Evolutionary conservation across 495 filamentous ascomycete species (phyloP).

Genomic region (Penicillium angulare): DNA sequence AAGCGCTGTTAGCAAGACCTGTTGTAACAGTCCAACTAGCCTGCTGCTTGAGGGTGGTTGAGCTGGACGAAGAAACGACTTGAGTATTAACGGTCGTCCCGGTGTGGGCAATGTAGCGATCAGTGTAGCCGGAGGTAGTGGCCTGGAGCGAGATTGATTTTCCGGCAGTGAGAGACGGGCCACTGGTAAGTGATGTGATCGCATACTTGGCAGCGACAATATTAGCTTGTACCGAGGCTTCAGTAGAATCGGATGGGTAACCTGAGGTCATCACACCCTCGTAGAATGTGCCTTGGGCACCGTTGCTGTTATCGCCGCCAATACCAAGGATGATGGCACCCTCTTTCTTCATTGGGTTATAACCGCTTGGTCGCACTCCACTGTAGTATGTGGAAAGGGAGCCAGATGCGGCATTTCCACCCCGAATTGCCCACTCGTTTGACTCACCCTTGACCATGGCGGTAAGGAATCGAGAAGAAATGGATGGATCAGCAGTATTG

Average conservation of each 20-base stretch:
- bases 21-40: conserved; percentile 55
- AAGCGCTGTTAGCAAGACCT: conserved; percentile 51
- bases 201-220: conserved; percentile 57
- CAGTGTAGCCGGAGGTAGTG: conserved; percentile 50
- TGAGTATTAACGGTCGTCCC: conserved; percentile 48
- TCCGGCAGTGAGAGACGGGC: conserved; percentile 46
- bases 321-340: conserved; percentile 61
- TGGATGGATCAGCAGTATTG: conserved; percentile 47
- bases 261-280: conserved; percentile 60
- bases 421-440: conserved; percentile 54
- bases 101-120: conserved; percentile 50
- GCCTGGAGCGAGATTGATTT: conserved; percentile 48
- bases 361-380: conserved; percentile 51
- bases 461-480: conserved; percentile 51
- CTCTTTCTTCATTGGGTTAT: conserved; percentile 60
- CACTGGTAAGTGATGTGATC: conserved; percentile 44
- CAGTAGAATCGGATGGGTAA: conserved; percentile 55
- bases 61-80: conserved; percentile 51
- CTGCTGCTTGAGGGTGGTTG: conserved; percentile 42
- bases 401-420: conserved; percentile 52
- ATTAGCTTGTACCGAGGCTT: conserved; percentile 56
- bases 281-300: conserved; percentile 60
- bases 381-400: conserved; percentile 55
- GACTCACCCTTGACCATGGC: conserved; percentile 51
- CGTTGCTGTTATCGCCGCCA: conserved; percentile 54